A percentile compares a stretch with the other conserved stretches of the same genome.
These are phyloP conservation scores for Chrysanthemum lavandulifolium DNA, from an alignment of 129 eudicot species.

Conservation along the genomic window DNA sequence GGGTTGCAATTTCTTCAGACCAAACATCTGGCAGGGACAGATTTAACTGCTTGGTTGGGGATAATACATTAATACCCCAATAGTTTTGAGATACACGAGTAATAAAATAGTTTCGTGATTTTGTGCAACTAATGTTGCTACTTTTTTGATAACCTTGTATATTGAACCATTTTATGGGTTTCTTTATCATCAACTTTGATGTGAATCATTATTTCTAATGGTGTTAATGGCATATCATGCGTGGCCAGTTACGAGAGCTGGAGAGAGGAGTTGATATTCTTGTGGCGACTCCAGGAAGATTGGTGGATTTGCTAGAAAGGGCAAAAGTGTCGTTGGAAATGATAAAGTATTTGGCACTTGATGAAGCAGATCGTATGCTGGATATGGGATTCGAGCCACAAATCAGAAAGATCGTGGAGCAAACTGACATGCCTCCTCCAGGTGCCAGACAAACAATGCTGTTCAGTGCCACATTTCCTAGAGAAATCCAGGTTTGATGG, in stretches of 20 bases:
- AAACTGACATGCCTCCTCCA: slow-evolving; percentile 54
- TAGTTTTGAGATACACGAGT: neutral
- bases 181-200: neutral
- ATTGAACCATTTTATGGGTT: neutral
- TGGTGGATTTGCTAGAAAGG: slow-evolving; percentile 57
- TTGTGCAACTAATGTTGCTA: neutral
- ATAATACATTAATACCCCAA: neutral
- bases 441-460: slow-evolving; percentile 62
- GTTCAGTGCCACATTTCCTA: slow-evolving; percentile 69
- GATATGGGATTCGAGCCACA: slow-evolving; percentile 68
- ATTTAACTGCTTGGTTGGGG: neutral
- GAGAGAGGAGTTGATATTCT: slow-evolving; percentile 60
- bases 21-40: slow-evolving; percentile 3
- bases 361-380: slow-evolving; percentile 66
- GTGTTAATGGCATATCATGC: slow-evolving; percentile 8
- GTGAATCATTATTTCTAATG: slow-evolving; percentile 2
- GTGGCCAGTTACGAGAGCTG: slow-evolving; percentile 31
- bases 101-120: neutral
- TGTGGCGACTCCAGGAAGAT: slow-evolving; percentile 65
- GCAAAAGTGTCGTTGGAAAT: slow-evolving; percentile 41
- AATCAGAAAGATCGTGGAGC: slow-evolving; percentile 55
- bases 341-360: slow-evolving; percentile 53
- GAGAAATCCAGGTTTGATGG: slow-evolving; percentile 48
- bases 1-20: neutral
- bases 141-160: neutral